phyloP scores from a whole-genome alignment of 768 basidiomycete species.

The Leccinellum rugosiceps region DNA sequence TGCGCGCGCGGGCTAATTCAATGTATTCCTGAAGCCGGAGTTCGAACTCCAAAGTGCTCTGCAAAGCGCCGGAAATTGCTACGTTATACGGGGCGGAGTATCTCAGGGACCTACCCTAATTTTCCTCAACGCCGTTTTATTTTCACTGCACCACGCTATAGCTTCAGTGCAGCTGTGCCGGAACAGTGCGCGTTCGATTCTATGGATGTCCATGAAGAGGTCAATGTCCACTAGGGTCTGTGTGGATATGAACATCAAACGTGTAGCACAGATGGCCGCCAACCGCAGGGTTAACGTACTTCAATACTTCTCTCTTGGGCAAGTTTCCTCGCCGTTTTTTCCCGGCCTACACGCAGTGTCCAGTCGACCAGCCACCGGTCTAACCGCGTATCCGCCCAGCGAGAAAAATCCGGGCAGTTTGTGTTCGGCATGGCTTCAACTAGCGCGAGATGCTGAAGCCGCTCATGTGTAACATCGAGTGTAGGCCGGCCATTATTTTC shows the following conservation, averaged over 20 bases:
- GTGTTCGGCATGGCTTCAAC: slow-evolving; percentile 56
- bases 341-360: slow-evolving; percentile 76
- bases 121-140: slow-evolving; percentile 88
- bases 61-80: slow-evolving; percentile 19
- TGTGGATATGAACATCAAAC: slow-evolving; percentile 14
- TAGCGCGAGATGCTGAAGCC: slow-evolving; percentile 65
- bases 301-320: slow-evolving; percentile 78
- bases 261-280: slow-evolving; percentile 13
- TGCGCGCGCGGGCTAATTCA: too few species aligned
- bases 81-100: slow-evolving; percentile 3
- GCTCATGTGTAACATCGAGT: slow-evolving; percentile 69
- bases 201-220: slow-evolving; percentile 82
- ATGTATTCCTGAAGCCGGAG: slow-evolving; percentile 95
- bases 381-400: slow-evolving; percentile 78
- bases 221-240: slow-evolving; percentile 89
- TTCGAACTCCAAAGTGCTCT: slow-evolving; percentile 96
- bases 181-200: slow-evolving; percentile 79
- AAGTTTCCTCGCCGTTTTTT: slow-evolving; percentile 71
- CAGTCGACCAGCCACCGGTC: slow-evolving; percentile 94
- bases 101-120: slow-evolving; percentile 56
- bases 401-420: slow-evolving; percentile 55
- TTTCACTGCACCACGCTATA: slow-evolving; percentile 94
- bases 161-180: slow-evolving; percentile 84
- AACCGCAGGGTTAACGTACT: slow-evolving; percentile 42
- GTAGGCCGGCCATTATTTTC: slow-evolving; percentile 49